phyloP scores from a whole-genome alignment of 192 early-diverging fungal species.

The Geosiphon pyriformis region DNA sequence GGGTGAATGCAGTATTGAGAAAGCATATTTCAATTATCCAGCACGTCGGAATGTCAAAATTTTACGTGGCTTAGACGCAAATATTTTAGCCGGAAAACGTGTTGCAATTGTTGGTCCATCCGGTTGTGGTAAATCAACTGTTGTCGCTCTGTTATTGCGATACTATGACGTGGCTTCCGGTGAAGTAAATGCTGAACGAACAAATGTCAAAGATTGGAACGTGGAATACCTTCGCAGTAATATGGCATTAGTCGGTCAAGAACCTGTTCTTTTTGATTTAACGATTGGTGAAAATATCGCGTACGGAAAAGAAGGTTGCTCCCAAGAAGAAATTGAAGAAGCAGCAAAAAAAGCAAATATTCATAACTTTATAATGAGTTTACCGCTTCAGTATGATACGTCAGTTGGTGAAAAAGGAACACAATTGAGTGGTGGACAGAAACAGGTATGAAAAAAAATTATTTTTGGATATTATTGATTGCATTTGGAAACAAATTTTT shows the following conservation, averaged over 20 bases:
- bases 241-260: slow-evolving; percentile 88
- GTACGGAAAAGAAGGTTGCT: slow-evolving; percentile 49
- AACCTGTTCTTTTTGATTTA: slow-evolving; percentile 87
- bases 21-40: slow-evolving; percentile 60
- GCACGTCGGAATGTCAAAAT: slow-evolving; percentile 55
- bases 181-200: slow-evolving; percentile 50
- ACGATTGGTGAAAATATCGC: slow-evolving; percentile 85
- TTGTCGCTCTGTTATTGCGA: slow-evolving; percentile 61
- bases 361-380: slow-evolving; percentile 46
- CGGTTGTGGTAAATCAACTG: slow-evolving; percentile 81
- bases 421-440: slow-evolving; percentile 64
- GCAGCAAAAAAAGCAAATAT: slow-evolving; percentile 58
- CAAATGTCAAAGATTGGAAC: slow-evolving; percentile 56
- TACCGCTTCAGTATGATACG: slow-evolving; percentile 61
- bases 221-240: slow-evolving; percentile 61
- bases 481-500: neutral
- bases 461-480: neutral
- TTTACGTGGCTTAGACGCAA: slow-evolving; percentile 49
- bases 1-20: slow-evolving; percentile 37
- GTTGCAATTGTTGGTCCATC: slow-evolving; percentile 84
- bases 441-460: slow-evolving; percentile 35
- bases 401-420: slow-evolving; percentile 63
- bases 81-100: slow-evolving; percentile 56
- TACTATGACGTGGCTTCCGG: slow-evolving; percentile 75
- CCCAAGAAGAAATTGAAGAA: slow-evolving; percentile 54